phyloP scores from a whole-genome alignment of 2,329 filamentous ascomycete species.

The Colletotrichum chlorophyti region DNA sequence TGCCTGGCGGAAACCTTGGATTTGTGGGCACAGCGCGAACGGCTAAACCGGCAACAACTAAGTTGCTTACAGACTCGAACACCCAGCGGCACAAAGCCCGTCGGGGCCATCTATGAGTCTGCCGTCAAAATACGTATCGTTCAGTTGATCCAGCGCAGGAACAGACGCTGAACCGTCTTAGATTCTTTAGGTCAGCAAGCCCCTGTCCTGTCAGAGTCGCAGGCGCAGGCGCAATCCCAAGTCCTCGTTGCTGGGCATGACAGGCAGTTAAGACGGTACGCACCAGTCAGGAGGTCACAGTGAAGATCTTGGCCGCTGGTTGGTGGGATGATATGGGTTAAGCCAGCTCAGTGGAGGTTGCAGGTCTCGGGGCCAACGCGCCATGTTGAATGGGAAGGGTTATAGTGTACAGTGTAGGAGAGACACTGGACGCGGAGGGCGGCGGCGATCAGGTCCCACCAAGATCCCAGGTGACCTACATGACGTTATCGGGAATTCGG shows the following conservation, averaged over 20 bases:
- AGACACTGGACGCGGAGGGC: too few species aligned
- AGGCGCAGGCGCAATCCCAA: constrained; percentile 8
- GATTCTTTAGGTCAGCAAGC: too few species aligned
- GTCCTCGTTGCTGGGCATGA: neutral
- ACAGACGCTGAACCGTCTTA: too few species aligned
- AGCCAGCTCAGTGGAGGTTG: neutral
- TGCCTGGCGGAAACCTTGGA: too few species aligned
- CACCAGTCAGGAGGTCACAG: constrained; percentile 8
- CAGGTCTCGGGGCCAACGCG: neutral
- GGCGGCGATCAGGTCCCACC: constrained; percentile 28
- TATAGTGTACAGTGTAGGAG: too few species aligned
- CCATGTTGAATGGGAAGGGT: neutral
- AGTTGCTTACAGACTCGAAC: too few species aligned
- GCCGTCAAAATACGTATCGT: too few species aligned
- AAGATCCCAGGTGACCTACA: constrained; percentile 28
- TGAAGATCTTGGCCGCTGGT: constrained; percentile 1
- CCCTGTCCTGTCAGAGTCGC: constrained; percentile 18
- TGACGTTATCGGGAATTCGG: constrained; percentile 29
- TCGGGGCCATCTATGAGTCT: too few species aligned
- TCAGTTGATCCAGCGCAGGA: too few species aligned
- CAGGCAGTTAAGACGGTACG: neutral
- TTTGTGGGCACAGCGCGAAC: too few species aligned
- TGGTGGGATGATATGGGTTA: constrained; percentile 15
- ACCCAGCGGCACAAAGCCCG: too few species aligned
- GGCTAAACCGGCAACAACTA: too few species aligned